Base-by-base conservation (phyloP, 2,329 filamentous ascomycete species). In the Ceratocystis eucalypticola region DNA sequence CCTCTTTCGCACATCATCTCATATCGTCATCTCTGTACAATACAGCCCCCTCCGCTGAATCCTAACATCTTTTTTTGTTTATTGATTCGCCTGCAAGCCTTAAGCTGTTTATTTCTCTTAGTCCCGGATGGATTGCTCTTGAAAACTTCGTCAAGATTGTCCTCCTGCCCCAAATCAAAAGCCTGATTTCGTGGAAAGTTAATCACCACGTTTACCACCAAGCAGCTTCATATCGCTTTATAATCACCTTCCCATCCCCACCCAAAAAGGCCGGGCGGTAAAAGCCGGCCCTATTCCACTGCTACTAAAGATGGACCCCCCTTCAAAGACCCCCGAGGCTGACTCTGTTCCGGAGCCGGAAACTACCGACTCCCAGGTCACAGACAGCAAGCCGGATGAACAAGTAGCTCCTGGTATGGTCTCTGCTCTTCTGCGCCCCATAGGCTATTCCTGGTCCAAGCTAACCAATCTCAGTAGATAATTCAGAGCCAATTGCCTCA, bases 11-110 rank as follows among this genome's bases (percentile, higher is more conserved):
- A n/a, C 55, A 25, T 46, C 61, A 45, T 45, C 46, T 33, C n/a
- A 37, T 37, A 59, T 59, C 55, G n/a, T n/a, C 61, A 48, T 48
- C 44, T 63, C 46, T 48, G 61, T 63, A 63, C 61, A 63, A 10
- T 63, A 63, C 61, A 48, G 55, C 12, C 20, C 50, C 50, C 50
- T 25, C 25, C 25, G 25, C 28, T 37, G 12, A 17, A 12, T 30
- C 22, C 17, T 15, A 15, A 17, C 53, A 12, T 30, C 28, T 59
- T 30, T 30, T 12, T 33, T 17, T 59, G 25, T 20, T 37, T 37
- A 30, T 59, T 59, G 55, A 28, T 37, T 59, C 28, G 22, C 55
- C 33, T 37, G 55, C 25, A 37, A 59, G 55, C 55, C 55, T 37
- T 37, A 33, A 30, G 17, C 17, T 30, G 17, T 8, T 33, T 57